Evolutionary conservation across 2,329 filamentous ascomycete species (phyloP).

Genomic region (Penicillium sp.): DNA sequence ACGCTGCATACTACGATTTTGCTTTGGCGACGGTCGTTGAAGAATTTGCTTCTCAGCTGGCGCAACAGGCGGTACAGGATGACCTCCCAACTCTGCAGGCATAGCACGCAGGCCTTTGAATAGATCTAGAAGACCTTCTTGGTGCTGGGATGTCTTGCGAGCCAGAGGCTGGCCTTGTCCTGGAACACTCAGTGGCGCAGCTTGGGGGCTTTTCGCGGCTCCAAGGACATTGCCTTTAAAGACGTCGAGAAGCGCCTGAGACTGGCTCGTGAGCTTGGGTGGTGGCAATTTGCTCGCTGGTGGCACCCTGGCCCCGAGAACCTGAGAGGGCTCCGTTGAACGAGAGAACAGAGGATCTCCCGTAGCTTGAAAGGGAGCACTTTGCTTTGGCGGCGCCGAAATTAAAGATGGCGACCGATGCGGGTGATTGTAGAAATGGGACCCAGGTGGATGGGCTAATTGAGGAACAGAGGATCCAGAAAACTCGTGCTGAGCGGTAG

Average conservation of each 20-base stretch:
- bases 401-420: constrained; percentile 14
- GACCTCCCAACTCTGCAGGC: constrained; percentile 46
- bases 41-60: constrained; percentile 31
- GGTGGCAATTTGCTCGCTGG: constrained; percentile 58
- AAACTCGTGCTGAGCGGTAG: constrained; percentile 17
- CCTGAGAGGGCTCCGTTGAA: constrained; percentile 30
- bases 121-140: constrained; percentile 37
- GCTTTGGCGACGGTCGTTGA: constrained; percentile 26
- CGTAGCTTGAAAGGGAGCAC: constrained; percentile 48
- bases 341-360: constrained; percentile 47
- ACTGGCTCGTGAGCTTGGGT: constrained; percentile 58
- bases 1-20: constrained; percentile 10
- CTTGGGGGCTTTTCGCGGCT: constrained; percentile 23
- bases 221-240: constrained; percentile 48
- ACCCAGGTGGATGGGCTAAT: constrained; percentile 24
- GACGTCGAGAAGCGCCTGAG: constrained; percentile 56
- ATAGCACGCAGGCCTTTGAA: constrained; percentile 27
- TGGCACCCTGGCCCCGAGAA: constrained; percentile 50
- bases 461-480: constrained; percentile 21
- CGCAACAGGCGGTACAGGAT: constrained; percentile 35
- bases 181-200: constrained; percentile 17
- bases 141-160: constrained; percentile 35
- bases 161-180: constrained; percentile 7
- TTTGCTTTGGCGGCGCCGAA: constrained; percentile 21
- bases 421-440: constrained; percentile 19